Evolutionary conservation across 805 yeast species (phyloP), one percentile per base, ranked within the genome.

Genomic region (Maudiozyma bulderi): DNA sequence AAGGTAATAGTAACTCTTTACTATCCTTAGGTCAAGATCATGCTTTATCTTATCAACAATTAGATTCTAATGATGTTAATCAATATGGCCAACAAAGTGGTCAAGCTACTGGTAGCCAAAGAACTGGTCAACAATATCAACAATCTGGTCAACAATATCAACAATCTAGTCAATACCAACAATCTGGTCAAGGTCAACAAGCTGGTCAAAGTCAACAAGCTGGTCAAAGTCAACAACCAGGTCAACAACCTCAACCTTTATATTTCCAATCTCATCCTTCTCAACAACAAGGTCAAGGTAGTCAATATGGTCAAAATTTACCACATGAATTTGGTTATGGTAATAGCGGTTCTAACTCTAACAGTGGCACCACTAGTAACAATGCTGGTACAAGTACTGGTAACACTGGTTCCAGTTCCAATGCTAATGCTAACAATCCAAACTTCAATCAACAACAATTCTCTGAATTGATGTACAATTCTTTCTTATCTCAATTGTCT

Each of bases 401-500:
- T 14, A 34, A 34, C 28, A 9, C 11, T 20, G 20, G 11, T 14
- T 8, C 10, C 7, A 33, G 34, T 10, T 15, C 41, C 13, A 41
- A 13, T 29, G 20, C 43, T 13, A 42, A 30, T 10, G 8, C 53
- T 28, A 45, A 47, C 51, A 39, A 48, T 43, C 14, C 58, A 52
- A 50, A 52, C n/a, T 46, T 52, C 29, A 59, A 54, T 40, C 60
- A 55, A 51, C 61, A 60, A 49, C 66, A 59, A 48, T 53, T 62
- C 43, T 61, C 67, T 15, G 68, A 64, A 51, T 55, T 60, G 34
- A 66, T 65, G 66, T 63, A 63, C 50, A 64, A 61, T 50, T 62
- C 66, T 3, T 62, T 64, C 43, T 52, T 65, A 30, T 54, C 60
- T 13, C 69, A 65, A 48, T 49, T 65, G 47, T 57, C 64, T 38